phyloP scores from a whole-genome alignment of 2,329 filamentous ascomycete species.

The Aspergillus jensenii region DNA sequence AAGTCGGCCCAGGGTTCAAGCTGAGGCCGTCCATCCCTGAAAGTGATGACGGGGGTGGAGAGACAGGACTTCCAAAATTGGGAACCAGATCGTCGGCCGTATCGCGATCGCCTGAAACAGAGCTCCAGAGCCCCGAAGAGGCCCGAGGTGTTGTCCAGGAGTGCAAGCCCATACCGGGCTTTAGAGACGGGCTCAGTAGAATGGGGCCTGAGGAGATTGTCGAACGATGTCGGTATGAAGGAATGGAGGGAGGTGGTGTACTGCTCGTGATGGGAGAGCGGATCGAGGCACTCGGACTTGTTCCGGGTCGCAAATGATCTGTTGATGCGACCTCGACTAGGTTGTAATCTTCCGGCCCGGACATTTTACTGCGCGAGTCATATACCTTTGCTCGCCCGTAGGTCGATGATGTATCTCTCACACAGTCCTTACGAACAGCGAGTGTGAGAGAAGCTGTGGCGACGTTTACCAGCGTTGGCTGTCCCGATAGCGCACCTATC shows the following conservation, averaged over 20 bases:
- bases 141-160: slow-evolving; percentile 27
- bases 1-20: not conserved
- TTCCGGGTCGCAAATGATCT: slow-evolving; percentile 58
- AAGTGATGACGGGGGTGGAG: slow-evolving; percentile 13
- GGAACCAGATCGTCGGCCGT: slow-evolving; percentile 36
- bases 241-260: slow-evolving; percentile 23
- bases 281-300: slow-evolving; percentile 31
- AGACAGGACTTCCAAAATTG: slow-evolving; percentile 33
- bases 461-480: slow-evolving; percentile 87
- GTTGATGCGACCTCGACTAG: slow-evolving; percentile 61
- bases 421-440: slow-evolving; percentile 63
- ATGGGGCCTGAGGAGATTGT: slow-evolving; percentile 27
- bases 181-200: slow-evolving; percentile 23
- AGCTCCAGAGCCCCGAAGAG: slow-evolving; percentile 38
- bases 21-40: not conserved
- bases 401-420: slow-evolving; percentile 14
- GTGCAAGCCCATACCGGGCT: slow-evolving; percentile 15
- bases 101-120: slow-evolving; percentile 23
- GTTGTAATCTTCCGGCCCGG: slow-evolving; percentile 55
- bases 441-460: slow-evolving; percentile 88
- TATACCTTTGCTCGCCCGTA: slow-evolving; percentile 9
- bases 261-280: slow-evolving; percentile 23
- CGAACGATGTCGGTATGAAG: slow-evolving; percentile 35
- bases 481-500: slow-evolving; percentile 85
- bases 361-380: slow-evolving; percentile 8